Percentiles rank a stretch among this genome's conserved stretches.
Evolutionary conservation across 1,139 yeast species (phyloP).

Genomic region (Wickerhamomyces sp.): DNA sequence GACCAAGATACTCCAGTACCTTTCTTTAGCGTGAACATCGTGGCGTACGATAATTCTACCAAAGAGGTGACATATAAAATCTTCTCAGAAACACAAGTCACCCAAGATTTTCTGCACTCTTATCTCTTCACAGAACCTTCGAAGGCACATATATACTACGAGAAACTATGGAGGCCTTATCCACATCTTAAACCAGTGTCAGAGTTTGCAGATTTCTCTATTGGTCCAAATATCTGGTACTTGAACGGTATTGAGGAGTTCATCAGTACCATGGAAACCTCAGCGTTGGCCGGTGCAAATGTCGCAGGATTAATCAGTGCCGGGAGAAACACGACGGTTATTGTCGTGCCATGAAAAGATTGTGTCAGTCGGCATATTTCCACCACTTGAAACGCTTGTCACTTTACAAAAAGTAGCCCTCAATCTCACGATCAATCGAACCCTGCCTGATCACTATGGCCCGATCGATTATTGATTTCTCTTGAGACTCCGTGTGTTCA

Average conservation of each 20-base stretch:
- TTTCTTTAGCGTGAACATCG: conserved; percentile 29
- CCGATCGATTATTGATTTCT: too few relatives aligned
- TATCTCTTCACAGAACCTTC: conserved; percentile 23
- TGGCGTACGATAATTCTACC: conserved; percentile 22
- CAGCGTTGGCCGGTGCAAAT: conserved; percentile 41
- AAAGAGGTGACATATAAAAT: conserved; percentile 35
- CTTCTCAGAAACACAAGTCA: conserved; percentile 27
- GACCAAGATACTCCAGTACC: conserved; percentile 11
- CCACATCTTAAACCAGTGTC: conserved; percentile 27
- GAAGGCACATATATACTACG: conserved; percentile 20
- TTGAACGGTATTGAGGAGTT: conserved; percentile 38
- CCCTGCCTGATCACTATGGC: too few relatives aligned
- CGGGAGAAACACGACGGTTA: conserved; percentile 13
- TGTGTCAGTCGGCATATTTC: too few relatives aligned
- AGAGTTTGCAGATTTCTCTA: conserved; percentile 24
- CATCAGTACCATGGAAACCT: conserved; percentile 44
- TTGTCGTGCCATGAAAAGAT: conserved; percentile 8
- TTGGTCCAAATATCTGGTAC: conserved; percentile 31
- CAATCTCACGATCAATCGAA: too few relatives aligned
- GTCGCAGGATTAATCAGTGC: conserved; percentile 31
- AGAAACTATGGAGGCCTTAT: conserved; percentile 34
- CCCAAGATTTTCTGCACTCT: conserved; percentile 18
- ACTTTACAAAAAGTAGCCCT: background rate
- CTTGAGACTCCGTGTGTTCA: too few relatives aligned
- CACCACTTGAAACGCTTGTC: background rate